Conservation (phyloP, 1,284 basidiomycete species). For the Malassezia sympodialis region DNA sequence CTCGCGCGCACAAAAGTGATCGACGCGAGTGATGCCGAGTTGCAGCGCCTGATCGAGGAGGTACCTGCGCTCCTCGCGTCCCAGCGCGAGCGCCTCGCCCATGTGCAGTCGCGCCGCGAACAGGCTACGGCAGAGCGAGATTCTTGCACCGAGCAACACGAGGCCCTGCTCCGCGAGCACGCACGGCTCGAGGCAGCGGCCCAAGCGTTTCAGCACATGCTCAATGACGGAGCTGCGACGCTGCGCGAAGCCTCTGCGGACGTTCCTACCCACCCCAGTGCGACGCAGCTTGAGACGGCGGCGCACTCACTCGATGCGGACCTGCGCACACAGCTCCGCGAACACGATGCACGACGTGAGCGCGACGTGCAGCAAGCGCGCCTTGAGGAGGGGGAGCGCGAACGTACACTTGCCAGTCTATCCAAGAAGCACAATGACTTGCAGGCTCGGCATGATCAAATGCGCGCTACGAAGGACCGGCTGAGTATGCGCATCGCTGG, state of each 20-base stretch:
- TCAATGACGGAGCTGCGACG: conserved; percentile 26
- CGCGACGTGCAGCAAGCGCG: background rate
- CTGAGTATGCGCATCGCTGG: background rate
- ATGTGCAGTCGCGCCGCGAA: background rate
- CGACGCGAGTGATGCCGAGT: conserved; percentile 33
- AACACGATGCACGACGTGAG: background rate
- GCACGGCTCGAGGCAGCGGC: conserved; percentile 7
- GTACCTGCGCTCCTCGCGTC: conserved; percentile 18
- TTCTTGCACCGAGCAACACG: conserved; percentile 2
- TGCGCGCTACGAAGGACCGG: background rate
- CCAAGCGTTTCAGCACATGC: conserved; percentile 7
- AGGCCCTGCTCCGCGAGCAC: conserved; percentile 7
- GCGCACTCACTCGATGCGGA: background rate
- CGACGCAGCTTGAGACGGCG: background rate
- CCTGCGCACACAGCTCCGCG: background rate
- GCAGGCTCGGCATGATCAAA: conserved; percentile 3
- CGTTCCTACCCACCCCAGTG: background rate
- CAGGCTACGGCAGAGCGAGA: background rate
- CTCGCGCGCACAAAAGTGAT: conserved; percentile 56
- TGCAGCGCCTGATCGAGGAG: conserved; percentile 29
- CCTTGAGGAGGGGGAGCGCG: background rate
- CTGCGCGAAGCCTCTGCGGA: background rate
- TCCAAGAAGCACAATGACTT: background rate
- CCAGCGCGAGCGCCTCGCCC: background rate
- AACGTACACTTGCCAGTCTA: background rate